Base-by-base conservation (phyloP, 2,329 filamentous ascomycete species). In the Fusarium sp. region DNA sequence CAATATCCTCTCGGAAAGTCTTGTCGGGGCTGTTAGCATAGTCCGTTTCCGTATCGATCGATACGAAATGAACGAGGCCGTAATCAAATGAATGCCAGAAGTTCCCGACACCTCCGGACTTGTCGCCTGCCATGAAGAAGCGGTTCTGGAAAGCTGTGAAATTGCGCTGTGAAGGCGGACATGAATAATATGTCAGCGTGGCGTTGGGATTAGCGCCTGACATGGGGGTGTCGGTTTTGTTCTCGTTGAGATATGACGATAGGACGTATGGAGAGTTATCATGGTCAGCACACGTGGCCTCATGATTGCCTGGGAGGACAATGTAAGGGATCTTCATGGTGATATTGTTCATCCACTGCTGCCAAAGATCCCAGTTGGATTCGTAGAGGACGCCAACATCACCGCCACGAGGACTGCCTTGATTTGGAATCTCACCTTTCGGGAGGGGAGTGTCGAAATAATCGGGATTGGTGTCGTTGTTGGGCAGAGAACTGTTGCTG, bases 311-410 rank as follows among this genome's bases (percentile, higher is more conserved):
- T 0, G 61, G 61, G 3, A 63, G 57, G 0, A 63, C 61, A 0
- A 63, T 62, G 1, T 62, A 63, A 0, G 61, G 61, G 7, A 63
- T 23, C 10, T 45, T 62, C 2, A 9, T 33, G 0, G 61, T 63
- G 8, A 63, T 62, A 0, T 23, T 39, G 2, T 63, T 63, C 38
- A 63, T 61, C 57, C 61, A 62, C 25, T 63, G 61, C 7, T 63
- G 61, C 61, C 61, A 63, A 5, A 63, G 57, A 23, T 62, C 61
- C 61, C 61, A 63, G 7, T 63, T 63, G 1, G 57, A 62, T 8
- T 62, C 61, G 1, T 63, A 63, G 11, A 63, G 61, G 5, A 63
- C 61, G 0, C 57, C 31, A 0, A 52, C 4, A 1, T 63, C 61
- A 7, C 61, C 61, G 0, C 57, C 57, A 9, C 61, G 61, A 27